Evolutionary conservation across 2,329 filamentous ascomycete genomes (phyloP).

Genomic region (Geoglossum cookeanum): DNA sequence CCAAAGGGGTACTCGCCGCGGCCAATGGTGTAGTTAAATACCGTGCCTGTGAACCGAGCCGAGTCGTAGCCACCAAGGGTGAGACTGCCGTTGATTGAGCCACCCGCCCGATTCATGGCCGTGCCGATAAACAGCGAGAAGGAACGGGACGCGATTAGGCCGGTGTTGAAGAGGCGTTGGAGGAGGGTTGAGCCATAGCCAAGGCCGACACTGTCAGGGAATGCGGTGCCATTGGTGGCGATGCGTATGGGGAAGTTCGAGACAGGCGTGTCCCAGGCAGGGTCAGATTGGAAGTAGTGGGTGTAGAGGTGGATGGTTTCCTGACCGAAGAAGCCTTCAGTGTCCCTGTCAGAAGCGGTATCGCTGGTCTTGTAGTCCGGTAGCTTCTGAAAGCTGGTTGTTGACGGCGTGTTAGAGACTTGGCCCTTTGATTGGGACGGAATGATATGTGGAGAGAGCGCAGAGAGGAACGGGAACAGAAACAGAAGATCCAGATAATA

Average conservation of each 20-base stretch:
- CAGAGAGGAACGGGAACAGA: no score
- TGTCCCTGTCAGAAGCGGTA: background rate
- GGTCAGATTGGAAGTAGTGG: conserved; percentile 22
- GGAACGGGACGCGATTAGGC: conserved; percentile 21
- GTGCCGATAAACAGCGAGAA: conserved; percentile 26
- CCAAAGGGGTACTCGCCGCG: conserved; percentile 17
- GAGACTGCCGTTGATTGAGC: conserved; percentile 23
- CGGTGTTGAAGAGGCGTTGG: conserved; percentile 17
- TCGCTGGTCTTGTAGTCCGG: background rate
- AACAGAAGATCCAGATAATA: no score
- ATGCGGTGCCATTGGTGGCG: conserved; percentile 15
- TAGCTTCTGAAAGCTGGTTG: background rate
- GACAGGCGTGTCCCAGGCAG: conserved; percentile 19
- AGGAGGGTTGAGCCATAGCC: conserved; percentile 22
- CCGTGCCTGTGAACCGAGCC: conserved; percentile 21
- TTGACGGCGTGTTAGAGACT: background rate
- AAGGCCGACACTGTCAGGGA: conserved; percentile 21
- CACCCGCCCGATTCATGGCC: conserved; percentile 22
- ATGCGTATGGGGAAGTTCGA: conserved; percentile 19
- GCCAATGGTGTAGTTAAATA: conserved; percentile 18
- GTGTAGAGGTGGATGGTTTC: conserved; percentile 21
- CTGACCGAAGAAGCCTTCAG: conserved; percentile 1
- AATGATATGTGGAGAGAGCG: no score
- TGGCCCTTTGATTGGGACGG: no score
- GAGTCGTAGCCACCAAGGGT: conserved; percentile 27